phyloP scores from a whole-genome alignment of 768 basidiomycete genomes.

The Pisolithus sp. region DNA sequence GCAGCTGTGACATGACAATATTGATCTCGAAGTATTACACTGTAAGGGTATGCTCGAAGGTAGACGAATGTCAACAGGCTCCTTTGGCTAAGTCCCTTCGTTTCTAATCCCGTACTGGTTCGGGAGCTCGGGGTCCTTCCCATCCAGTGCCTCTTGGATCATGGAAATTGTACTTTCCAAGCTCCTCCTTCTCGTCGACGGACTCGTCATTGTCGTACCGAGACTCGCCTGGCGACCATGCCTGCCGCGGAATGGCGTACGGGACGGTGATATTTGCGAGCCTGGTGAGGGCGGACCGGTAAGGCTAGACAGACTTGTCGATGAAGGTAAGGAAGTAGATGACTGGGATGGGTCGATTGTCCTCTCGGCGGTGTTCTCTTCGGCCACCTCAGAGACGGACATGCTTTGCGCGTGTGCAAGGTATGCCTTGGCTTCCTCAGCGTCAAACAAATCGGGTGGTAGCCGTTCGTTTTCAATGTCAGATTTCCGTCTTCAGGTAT shows the following conservation, averaged over 20 bases:
- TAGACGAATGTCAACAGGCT: background rate
- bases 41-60: background rate
- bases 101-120: conserved; percentile 6
- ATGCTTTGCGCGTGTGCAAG: conserved; percentile 31
- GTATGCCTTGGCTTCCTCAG: conserved; percentile 60
- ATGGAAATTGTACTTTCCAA: conserved; percentile 94
- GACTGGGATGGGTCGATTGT: conserved; percentile 30
- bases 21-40: background rate
- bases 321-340: conserved; percentile 18
- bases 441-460: conserved; percentile 93
- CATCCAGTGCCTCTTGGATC: conserved; percentile 90
- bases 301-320: conserved; percentile 15
- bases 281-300: conserved; percentile 26
- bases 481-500: conserved; percentile 75
- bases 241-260: conserved; percentile 57
- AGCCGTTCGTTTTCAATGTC: conserved; percentile 99
- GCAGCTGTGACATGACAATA: too few relatives aligned
- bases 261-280: conserved; percentile 41
- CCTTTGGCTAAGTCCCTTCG: background rate
- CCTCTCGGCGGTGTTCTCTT: conserved; percentile 35
- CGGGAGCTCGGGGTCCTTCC: conserved; percentile 40
- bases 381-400: conserved; percentile 50
- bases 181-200: conserved; percentile 85
- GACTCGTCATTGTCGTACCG: conserved; percentile 88
- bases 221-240: conserved; percentile 50